Evolutionary conservation across 768 basidiomycete genomes (phyloP).

Genomic region (Leucosporidium scottii): DNA sequence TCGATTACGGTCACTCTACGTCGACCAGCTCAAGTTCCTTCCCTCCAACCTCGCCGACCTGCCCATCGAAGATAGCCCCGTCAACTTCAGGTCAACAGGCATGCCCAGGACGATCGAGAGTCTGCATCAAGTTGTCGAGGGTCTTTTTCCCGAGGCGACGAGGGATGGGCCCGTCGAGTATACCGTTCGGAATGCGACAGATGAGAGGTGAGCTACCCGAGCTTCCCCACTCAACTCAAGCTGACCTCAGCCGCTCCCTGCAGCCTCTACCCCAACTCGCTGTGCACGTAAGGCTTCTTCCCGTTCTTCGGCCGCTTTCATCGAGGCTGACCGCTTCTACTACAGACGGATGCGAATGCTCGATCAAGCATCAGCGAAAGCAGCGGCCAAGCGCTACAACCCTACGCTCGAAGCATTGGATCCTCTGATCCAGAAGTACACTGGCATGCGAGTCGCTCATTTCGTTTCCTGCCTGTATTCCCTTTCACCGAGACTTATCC

Average conservation of each 20-base stretch:
- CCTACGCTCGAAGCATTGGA: constrained; percentile 58
- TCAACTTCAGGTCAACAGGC: constrained; percentile 55
- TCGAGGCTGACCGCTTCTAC: background rate
- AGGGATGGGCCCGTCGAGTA: constrained; percentile 14
- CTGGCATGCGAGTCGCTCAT: constrained; percentile 21
- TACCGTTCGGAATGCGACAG: constrained; percentile 9
- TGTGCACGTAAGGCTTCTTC: constrained; percentile 6
- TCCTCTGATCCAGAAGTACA: constrained; percentile 49
- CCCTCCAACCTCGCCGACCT: constrained; percentile 15
- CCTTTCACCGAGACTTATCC: too few species aligned
- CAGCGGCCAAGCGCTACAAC: constrained; percentile 59
- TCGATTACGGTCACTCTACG: constrained; percentile 27
- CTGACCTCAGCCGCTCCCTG: background rate
- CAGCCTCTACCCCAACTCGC: constrained; percentile 27
- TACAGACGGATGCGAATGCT: constrained; percentile 11
- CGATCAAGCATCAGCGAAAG: constrained; percentile 17
- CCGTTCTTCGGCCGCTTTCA: too few species aligned
- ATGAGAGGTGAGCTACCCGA: background rate
- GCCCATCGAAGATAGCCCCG: background rate
- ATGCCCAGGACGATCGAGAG: constrained; percentile 71
- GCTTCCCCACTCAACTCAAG: background rate
- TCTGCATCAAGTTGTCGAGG: constrained; percentile 64
- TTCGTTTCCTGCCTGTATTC: too few species aligned
- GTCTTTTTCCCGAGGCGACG: constrained; percentile 54
- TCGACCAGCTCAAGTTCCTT: constrained; percentile 32